Conservation (phyloP, 345 rosid genomes). For the Arabidopsis thaliana region DNA sequence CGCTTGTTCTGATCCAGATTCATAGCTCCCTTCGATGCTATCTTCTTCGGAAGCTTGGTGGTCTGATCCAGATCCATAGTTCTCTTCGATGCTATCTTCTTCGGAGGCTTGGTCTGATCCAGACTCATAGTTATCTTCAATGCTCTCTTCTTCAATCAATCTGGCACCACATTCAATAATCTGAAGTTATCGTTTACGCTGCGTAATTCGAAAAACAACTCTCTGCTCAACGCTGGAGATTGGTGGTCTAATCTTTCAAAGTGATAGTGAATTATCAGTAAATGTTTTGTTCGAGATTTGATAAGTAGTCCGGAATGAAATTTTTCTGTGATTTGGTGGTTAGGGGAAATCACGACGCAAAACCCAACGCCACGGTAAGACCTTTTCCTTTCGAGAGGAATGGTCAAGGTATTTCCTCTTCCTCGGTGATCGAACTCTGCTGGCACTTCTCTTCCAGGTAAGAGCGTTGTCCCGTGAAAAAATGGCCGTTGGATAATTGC, state of each 20-base stretch:
- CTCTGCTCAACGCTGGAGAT: background rate
- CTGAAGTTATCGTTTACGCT: background rate
- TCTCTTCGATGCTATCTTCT: background rate
- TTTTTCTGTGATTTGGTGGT: background rate
- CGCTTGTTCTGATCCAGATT: background rate
- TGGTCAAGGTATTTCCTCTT: background rate
- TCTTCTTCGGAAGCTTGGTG: background rate
- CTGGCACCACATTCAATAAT: constrained; percentile 16
- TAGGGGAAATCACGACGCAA: constrained; percentile 1
- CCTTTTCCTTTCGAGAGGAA: background rate
- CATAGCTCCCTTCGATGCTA: constrained; percentile 14
- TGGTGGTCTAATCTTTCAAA: background rate
- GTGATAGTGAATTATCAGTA: background rate
- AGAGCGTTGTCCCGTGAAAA: background rate
- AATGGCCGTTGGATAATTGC: background rate
- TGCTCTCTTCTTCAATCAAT: background rate
- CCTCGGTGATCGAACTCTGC: constrained; percentile 1
- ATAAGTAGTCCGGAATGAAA: too few relatives aligned
- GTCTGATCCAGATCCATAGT: constrained; percentile 4
- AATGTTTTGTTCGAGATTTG: background rate
- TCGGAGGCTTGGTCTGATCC: background rate
- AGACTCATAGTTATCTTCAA: constrained; percentile 6
- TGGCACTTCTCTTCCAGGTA: background rate
- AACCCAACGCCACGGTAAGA: background rate
- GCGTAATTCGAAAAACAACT: constrained; percentile 16